Percentiles rank a stretch among this genome's conserved stretches.
Evolutionary conservation across 2,329 filamentous ascomycete genomes (phyloP).

Genomic region (Trichoderma koningiopsis): DNA sequence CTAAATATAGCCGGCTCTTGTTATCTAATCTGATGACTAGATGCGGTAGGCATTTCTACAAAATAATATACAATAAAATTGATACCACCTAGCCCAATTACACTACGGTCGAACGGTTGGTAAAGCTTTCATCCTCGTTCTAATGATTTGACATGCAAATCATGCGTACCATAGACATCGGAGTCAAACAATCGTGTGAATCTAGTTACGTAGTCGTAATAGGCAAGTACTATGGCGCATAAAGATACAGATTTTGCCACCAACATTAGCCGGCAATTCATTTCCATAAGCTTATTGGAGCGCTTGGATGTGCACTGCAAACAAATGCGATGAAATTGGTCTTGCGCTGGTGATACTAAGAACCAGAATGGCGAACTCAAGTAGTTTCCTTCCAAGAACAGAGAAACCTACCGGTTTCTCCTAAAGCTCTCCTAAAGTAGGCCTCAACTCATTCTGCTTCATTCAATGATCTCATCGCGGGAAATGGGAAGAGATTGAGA

Average conservation of each 20-base stretch:
- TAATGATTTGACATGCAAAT: not conserved
- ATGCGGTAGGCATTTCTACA: too few species aligned
- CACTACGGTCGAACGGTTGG: not conserved
- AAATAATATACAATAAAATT: not conserved
- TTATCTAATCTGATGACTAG: too few species aligned
- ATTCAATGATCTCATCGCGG: not conserved
- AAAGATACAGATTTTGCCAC: not conserved
- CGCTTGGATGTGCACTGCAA: not conserved
- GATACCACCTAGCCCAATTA: not conserved
- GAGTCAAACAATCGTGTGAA: not conserved
- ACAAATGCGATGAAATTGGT: too few species aligned
- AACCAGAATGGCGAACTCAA: rapidly evolving
- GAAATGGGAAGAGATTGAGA: not conserved
- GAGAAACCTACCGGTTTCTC: not conserved
- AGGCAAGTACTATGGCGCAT: not conserved
- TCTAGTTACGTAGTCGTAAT: not conserved
- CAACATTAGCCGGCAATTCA: not conserved
- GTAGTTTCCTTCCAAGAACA: not conserved
- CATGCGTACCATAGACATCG: not conserved
- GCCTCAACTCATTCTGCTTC: not conserved
- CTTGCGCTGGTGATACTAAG: not conserved
- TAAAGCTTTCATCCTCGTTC: not conserved
- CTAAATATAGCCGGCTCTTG: not conserved
- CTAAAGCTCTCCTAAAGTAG: not conserved
- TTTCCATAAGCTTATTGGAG: not conserved